Evolutionary conservation across 1,284 basidiomycete species (phyloP).

Genomic region (Cryptococcus sp.): DNA sequence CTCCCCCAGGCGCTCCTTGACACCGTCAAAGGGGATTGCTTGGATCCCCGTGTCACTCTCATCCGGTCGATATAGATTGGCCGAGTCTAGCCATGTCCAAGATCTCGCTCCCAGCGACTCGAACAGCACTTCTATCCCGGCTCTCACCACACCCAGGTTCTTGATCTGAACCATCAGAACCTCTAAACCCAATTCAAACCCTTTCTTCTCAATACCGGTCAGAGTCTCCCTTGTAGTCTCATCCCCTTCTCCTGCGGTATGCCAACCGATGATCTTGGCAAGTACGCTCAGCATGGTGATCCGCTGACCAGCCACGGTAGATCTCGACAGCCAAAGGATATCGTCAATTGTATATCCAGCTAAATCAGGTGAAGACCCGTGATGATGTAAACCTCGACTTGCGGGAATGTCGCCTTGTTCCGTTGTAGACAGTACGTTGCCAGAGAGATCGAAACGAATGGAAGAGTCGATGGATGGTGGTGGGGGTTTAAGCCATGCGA

Average conservation of each 20-base stretch:
- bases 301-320: conserved; percentile 77
- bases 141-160: conserved; percentile 25
- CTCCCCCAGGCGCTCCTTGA: conserved; percentile 26
- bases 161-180: conserved; percentile 13
- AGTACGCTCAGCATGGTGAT: conserved; percentile 75
- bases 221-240: conserved; percentile 2
- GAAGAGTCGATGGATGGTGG: conserved; percentile 15
- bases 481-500: conserved; percentile 66
- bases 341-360: conserved; percentile 89
- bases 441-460: conserved; percentile 68
- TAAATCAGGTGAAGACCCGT: conserved; percentile 63
- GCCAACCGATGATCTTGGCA: conserved; percentile 53
- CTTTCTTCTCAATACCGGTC: conserved; percentile 14
- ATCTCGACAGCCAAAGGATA: conserved; percentile 73
- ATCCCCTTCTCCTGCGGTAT: conserved; percentile 3
- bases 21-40: conserved; percentile 32
- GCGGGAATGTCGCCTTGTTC: conserved; percentile 56
- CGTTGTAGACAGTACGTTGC: conserved; percentile 57
- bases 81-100: conserved; percentile 18
- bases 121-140: conserved; percentile 33
- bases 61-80: background rate
- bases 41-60: conserved; percentile 7
- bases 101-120: conserved; percentile 18
- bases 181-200: conserved; percentile 26
- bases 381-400: conserved; percentile 84